phyloP scores from a whole-genome alignment of 1,284 basidiomycete species.

The Irpex sp. region DNA sequence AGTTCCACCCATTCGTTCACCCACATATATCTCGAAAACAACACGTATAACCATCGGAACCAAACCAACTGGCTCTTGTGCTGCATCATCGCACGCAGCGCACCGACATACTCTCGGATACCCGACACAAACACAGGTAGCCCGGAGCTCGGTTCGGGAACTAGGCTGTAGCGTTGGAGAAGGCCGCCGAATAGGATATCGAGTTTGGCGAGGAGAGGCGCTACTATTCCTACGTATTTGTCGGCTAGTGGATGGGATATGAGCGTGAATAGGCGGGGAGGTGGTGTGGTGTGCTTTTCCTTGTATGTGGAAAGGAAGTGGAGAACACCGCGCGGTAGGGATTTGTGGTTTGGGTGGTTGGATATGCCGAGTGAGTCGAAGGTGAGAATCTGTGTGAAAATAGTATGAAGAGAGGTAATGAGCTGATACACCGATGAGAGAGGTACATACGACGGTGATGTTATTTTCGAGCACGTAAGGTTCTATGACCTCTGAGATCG shows the following conservation, averaged over 20 bases:
- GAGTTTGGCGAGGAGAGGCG: slow-evolving; percentile 45
- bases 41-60: slow-evolving; percentile 87
- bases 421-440: neutral
- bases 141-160: slow-evolving; percentile 7
- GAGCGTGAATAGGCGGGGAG: slow-evolving; percentile 52
- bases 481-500: slow-evolving; percentile 59
- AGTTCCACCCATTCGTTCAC: slow-evolving; percentile 70
- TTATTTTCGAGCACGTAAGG: slow-evolving; percentile 56
- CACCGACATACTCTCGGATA: slow-evolving; percentile 49
- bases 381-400: slow-evolving; percentile 71
- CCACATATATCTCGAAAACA: slow-evolving; percentile 92
- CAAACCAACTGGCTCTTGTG: slow-evolving; percentile 83
- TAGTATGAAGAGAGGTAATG: neutral
- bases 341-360: slow-evolving; percentile 86
- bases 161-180: slow-evolving; percentile 12
- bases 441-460: slow-evolving; percentile 58
- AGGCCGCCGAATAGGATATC: slow-evolving; percentile 27
- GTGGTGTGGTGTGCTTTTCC: slow-evolving; percentile 18
- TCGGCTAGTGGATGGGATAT: slow-evolving; percentile 50
- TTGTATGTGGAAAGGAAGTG: slow-evolving; percentile 34
- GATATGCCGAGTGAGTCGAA: slow-evolving; percentile 87
- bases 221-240: slow-evolving; percentile 61
- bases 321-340: slow-evolving; percentile 58
- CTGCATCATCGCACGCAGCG: slow-evolving; percentile 68
- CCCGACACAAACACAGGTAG: slow-evolving; percentile 52